Percentiles rank a stretch among this genome's conserved stretches.
Evolutionary conservation across 2,329 filamentous ascomycete genomes (phyloP).

Genomic region (Clarireedia sp.): DNA sequence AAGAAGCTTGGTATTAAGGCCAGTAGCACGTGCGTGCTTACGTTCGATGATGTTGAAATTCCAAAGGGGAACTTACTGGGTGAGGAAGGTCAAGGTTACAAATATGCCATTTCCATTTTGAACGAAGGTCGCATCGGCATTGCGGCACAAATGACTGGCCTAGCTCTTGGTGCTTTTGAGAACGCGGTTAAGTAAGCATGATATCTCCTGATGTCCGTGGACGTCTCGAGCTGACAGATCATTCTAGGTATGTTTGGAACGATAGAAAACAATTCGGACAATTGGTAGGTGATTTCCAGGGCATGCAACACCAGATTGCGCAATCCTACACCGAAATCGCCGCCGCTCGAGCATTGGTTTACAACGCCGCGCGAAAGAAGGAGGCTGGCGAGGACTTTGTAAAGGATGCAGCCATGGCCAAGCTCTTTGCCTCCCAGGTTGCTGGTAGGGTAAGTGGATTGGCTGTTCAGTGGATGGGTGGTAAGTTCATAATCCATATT

Average conservation of each 20-base stretch:
- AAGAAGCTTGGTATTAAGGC: constrained; percentile 98
- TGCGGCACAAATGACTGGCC: constrained; percentile 95
- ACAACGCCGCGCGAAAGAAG: constrained; percentile 96
- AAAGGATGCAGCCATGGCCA: constrained; percentile 94
- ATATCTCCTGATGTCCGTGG: constrained; percentile 1
- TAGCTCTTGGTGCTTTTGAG: constrained; percentile 89
- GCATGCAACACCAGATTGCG: constrained; percentile 98
- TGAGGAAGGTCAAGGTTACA: constrained; percentile 86
- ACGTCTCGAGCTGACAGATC: constrained; percentile 14
- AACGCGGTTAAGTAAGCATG: constrained; percentile 68
- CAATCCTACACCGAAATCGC: constrained; percentile 92
- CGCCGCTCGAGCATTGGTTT: constrained; percentile 85
- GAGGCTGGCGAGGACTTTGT: constrained; percentile 95
- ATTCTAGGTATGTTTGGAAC: constrained; percentile 80
- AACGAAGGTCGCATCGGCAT: constrained; percentile 98
- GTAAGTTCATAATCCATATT: constrained; percentile 30
- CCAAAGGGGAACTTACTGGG: constrained; percentile 84
- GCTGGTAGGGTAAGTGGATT: constrained; percentile 77
- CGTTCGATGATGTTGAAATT: constrained; percentile 91
- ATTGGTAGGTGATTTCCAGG: constrained; percentile 92
- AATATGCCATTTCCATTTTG: constrained; percentile 88
- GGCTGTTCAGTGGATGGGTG: constrained; percentile 98
- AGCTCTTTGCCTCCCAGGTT: constrained; percentile 89
- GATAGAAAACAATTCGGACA: constrained; percentile 95
- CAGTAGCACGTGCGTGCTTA: constrained; percentile 93